These are phyloP conservation scores for Epicoccum sorghinum DNA, from an alignment of 2,329 filamentous ascomycete genomes.

Conservation along the genomic window DNA sequence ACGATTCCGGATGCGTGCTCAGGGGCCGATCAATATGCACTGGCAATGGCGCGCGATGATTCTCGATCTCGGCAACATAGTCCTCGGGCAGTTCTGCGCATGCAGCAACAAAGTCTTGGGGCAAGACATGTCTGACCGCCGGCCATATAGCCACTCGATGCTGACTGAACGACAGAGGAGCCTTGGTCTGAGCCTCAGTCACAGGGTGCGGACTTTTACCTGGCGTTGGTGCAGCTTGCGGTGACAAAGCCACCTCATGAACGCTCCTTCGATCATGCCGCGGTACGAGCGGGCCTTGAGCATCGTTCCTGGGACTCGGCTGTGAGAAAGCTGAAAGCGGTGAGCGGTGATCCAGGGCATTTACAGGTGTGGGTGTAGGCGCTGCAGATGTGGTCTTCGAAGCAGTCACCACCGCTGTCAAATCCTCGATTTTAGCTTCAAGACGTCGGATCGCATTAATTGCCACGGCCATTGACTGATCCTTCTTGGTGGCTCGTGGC, in stretches of 20 bases:
- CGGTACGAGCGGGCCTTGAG: constrained; percentile 14
- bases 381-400: constrained; percentile 18
- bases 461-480: constrained; percentile 60
- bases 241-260: constrained; percentile 34
- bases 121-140: constrained; percentile 53
- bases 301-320: constrained; percentile 32
- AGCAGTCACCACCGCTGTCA: constrained; percentile 48
- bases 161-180: constrained; percentile 58
- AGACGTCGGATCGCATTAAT: constrained; percentile 61
- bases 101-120: constrained; percentile 48
- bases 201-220: constrained; percentile 29
- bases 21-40: constrained; percentile 46
- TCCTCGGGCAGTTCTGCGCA: constrained; percentile 52
- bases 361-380: constrained; percentile 8
- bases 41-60: constrained; percentile 53
- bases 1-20: constrained; percentile 41
- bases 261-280: constrained; percentile 28
- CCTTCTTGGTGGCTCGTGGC: constrained; percentile 60
- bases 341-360: constrained; percentile 33
- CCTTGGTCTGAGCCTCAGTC: constrained; percentile 24
- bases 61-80: constrained; percentile 59
- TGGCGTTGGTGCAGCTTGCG: constrained; percentile 34
- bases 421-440: constrained; percentile 59
- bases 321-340: constrained; percentile 37
- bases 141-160: constrained; percentile 59